A percentile compares a stretch with the other conserved stretches of the same genome.
Conservation (phyloP, 1,284 basidiomycete genomes). For the Melampsora americana region DNA sequence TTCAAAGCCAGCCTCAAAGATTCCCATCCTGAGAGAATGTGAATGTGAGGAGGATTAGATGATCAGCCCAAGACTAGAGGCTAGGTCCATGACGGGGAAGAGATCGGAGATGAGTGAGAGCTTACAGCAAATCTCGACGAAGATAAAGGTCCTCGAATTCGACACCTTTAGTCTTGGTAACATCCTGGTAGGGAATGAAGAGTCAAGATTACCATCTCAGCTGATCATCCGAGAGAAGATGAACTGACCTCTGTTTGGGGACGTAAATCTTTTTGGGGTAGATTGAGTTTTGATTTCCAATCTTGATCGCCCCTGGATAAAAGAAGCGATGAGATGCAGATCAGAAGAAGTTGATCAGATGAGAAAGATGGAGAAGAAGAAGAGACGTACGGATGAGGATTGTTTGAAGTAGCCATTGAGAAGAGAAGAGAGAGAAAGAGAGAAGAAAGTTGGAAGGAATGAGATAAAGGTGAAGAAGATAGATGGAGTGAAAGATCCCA, state of each 20-base stretch:
- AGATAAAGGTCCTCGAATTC: slow-evolving; percentile 81
- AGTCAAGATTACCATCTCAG: neutral
- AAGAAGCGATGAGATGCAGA: neutral
- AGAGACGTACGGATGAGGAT: neutral
- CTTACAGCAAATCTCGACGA: slow-evolving; percentile 45
- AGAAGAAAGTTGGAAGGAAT: slow-evolving; percentile 35
- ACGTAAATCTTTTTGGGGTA: slow-evolving; percentile 82
- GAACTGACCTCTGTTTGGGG: slow-evolving; percentile 75
- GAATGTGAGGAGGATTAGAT: slow-evolving; percentile 60
- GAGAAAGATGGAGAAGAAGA: neutral
- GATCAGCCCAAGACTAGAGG: slow-evolving; percentile 61
- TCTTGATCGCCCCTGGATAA: slow-evolving; percentile 47
- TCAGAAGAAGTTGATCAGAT: neutral
- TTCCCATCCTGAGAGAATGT: slow-evolving; percentile 65
- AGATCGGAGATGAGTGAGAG: neutral
- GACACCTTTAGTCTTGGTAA: slow-evolving; percentile 80
- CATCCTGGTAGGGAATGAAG: slow-evolving; percentile 61
- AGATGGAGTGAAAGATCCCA: neutral
- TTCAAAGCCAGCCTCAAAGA: slow-evolving; percentile 96
- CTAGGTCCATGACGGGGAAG: neutral
- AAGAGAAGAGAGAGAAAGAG: slow-evolving; percentile 5
- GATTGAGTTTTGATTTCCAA: slow-evolving; percentile 74
- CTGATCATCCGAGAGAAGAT: slow-evolving; percentile 39
- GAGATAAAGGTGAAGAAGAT: slow-evolving; percentile 5
- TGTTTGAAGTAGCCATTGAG: slow-evolving; percentile 30